A percentile compares a stretch with the other conserved stretches of the same genome.
These are phyloP conservation scores for Sphaerulina vaccinii DNA, from an alignment of 2,329 filamentous ascomycete genomes.

Conservation along the genomic window DNA sequence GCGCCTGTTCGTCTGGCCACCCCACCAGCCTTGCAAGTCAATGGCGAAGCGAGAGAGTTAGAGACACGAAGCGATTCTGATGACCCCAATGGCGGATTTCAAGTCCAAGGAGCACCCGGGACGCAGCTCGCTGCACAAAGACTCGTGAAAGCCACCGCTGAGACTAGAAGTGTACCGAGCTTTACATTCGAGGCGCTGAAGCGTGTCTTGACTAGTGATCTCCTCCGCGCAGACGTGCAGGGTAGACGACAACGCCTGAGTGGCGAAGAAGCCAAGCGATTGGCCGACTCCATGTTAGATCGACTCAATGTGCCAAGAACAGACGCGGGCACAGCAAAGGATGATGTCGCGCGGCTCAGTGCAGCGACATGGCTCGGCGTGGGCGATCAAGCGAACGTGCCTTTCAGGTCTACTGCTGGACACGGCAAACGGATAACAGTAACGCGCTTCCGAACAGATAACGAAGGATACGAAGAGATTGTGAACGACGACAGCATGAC, in stretches of 20 bases:
- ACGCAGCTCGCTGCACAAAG: neutral
- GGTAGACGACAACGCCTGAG: constrained; percentile 42
- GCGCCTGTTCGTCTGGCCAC: constrained; percentile 64
- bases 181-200: constrained; percentile 46
- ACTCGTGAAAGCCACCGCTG: neutral
- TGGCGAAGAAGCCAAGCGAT: constrained; percentile 48
- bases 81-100: constrained; percentile 20
- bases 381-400: constrained; percentile 36
- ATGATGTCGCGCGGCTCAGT: constrained; percentile 41
- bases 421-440: constrained; percentile 42
- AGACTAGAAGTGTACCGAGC: constrained; percentile 8
- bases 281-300: constrained; percentile 46
- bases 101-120: neutral
- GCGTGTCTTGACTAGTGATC: constrained; percentile 47
- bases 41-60: constrained; percentile 44
- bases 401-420: constrained; percentile 38
- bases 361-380: constrained; percentile 46
- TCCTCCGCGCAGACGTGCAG: constrained; percentile 47
- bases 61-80: constrained; percentile 26
- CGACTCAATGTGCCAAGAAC: constrained; percentile 39
- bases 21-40: constrained; percentile 55
- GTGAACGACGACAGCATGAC: constrained; percentile 40
- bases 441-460: constrained; percentile 41
- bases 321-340: constrained; percentile 34
- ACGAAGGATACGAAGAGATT: constrained; percentile 38